Evolutionary conservation across 2,329 filamentous ascomycete species (phyloP), one percentile per base, ranked within the genome.

Genomic region (Diaporthe nobilis): DNA sequence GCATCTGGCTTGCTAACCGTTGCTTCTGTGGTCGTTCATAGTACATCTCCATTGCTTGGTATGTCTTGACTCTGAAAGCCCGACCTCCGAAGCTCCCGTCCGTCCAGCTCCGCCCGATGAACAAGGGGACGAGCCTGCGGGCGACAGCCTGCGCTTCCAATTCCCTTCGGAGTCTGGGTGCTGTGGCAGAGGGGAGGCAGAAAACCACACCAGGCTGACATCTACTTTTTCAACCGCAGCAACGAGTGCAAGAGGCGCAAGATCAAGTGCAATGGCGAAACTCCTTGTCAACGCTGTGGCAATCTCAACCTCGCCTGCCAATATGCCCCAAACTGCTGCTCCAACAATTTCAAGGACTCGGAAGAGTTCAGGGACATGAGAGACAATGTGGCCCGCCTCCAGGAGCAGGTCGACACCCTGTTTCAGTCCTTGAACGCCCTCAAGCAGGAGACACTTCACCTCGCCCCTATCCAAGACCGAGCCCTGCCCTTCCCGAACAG

Each of bases 281-380:
- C 88, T 1, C 90, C 92, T 1, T 94, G 93, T 78, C 89, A 91
- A 76, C 87, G 93, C 74, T 94, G 93, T 80, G 90, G 92, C 79
- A 92, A 93, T 79, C 91, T 94, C 82, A 92, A 91, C 79, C 86
- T 93, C 25, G 84, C 89, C 77, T 94, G 92, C 80, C 85, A 92
- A 60, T 94, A 94, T 84, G 88, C 92, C 8, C 89, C 91, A 20
- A 92, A 92, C 80, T 92, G 92, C 82, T 92, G 91, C 82, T 86
- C 90, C 77, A 96, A 91, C 86, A 95, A 91, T 83, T 95, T 98
- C 88, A 97, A 96, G 84, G 96, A 98, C 81, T 95, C 95, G 63
- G 94, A 97, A 13, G 96, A 98, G 83, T 98, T 95, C 87, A 94
- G 92, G 81, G 90, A 92, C 51, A 95, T 98, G 92, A 91, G 92